phyloP scores from a whole-genome alignment of 2,329 filamentous ascomycete genomes.

The Diplodia scrobiculata region DNA sequence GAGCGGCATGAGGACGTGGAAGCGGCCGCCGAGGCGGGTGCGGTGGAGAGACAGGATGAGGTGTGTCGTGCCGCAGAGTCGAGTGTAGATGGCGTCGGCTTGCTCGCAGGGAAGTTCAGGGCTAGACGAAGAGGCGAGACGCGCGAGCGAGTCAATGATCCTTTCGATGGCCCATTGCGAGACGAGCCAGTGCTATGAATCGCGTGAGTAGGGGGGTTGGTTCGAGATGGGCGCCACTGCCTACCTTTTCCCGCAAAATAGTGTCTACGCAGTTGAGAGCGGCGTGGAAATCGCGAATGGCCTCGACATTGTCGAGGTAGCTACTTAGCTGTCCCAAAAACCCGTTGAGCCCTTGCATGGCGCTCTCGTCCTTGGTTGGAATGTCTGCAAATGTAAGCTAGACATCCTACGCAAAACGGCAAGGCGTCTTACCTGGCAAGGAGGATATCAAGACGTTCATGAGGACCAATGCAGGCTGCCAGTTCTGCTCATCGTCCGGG shows the following conservation, averaged over 20 bases:
- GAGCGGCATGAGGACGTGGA: constrained; percentile 60
- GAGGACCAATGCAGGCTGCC: constrained; percentile 10
- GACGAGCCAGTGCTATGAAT: constrained; percentile 41
- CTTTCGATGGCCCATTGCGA: constrained; percentile 51
- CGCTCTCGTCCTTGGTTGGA: constrained; percentile 18
- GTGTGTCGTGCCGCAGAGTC: constrained; percentile 58
- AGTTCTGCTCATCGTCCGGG: constrained; percentile 12
- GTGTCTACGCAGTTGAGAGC: constrained; percentile 35
- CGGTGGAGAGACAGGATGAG: constrained; percentile 60
- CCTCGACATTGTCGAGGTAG: constrained; percentile 20
- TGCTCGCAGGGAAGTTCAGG: constrained; percentile 36
- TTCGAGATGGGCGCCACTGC: not conserved
- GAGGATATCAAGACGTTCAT: constrained; percentile 25
- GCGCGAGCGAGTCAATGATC: constrained; percentile 43
- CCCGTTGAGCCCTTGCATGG: constrained; percentile 17
- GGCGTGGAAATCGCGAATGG: constrained; percentile 21
- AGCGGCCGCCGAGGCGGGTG: constrained; percentile 60
- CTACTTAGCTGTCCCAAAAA: constrained; percentile 18
- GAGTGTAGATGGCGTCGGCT: constrained; percentile 53
- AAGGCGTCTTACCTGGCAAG: constrained; percentile 15
- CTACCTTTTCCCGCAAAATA: constrained; percentile 35
- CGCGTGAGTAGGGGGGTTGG: constrained; percentile 19
- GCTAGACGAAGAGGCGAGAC: constrained; percentile 40
- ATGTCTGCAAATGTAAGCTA: constrained; percentile 16
- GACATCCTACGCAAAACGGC: not conserved